Base-by-base conservation (phyloP, 2,329 filamentous ascomycete species). In the Aspergillus sp. region DNA sequence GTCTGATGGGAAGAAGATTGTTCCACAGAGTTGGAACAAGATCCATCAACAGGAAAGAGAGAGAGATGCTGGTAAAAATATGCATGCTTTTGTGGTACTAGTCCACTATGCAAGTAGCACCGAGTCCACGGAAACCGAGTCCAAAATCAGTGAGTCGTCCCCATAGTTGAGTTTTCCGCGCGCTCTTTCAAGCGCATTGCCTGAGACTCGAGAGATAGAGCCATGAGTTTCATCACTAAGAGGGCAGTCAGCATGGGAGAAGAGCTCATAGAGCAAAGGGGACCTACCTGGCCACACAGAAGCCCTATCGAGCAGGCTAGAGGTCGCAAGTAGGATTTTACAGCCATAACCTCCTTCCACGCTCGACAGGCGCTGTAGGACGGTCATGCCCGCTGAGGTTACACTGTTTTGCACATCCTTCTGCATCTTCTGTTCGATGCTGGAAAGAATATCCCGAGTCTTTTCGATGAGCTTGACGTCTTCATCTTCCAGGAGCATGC, bases 401-500 rank as follows among this genome's bases (percentile, higher is more conserved):
- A 78, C 82, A 69, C 84, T 79, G 53, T 81, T 83, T 63, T 84
- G 82, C 53, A 87, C 78, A 59, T 85, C 81, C 58, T 81, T 84
- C 49, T 85, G 88, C 81, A 96, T 88, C 78, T 96, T 97, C 71
- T 87, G 82, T 74, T 97, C 92, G 9, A 92, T 88, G 64, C 87
- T 90, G 41, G 84, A 81, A 46, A 97, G 80, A 9, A 98, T 89
- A 65, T 92, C 89, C 67, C 91, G 86, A 25, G 97, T 88, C 79
- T 96, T 97, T 49, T 86, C 84, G 7, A 98, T 80, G 2, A 98
- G 82, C 76, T 94, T 94, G 66, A 91, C 85, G 68, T 99, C 94
- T 72, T 98, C 94, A 19, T 95, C 91, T 71, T 97, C 93, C 1
- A 98, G 83, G 4, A 97, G 85, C 87, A 97, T 92, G 60, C 96